A percentile compares a stretch with the other conserved stretches of the same genome.
Conservation (phyloP, 495 filamentous ascomycete species). For the Penicillium cinerascens region DNA sequence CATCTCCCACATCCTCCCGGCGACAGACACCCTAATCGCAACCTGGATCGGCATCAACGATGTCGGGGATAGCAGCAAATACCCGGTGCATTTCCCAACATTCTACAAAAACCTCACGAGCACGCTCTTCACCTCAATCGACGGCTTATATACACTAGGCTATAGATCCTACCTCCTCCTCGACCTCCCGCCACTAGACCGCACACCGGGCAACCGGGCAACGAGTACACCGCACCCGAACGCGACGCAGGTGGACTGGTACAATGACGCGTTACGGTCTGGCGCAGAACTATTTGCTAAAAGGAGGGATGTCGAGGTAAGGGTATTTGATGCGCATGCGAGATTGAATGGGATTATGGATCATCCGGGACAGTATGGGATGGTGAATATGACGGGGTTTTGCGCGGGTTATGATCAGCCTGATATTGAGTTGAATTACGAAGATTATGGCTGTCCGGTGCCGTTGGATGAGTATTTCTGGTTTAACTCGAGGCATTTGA, state of each 20-base stretch:
- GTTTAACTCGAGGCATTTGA: conserved; percentile 51
- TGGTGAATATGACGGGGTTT: conserved; percentile 48
- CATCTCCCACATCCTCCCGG: conserved; percentile 18
- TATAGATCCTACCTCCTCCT: conserved; percentile 48
- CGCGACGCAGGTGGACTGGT: conserved; percentile 43
- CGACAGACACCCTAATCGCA: conserved; percentile 32
- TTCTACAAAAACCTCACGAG: conserved; percentile 37
- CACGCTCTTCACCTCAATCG: conserved; percentile 38
- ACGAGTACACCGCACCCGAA: conserved; percentile 38
- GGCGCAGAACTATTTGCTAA: conserved; percentile 22
- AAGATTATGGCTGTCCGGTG: conserved; percentile 44
- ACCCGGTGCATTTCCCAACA: conserved; percentile 32
- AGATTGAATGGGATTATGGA: conserved; percentile 43
- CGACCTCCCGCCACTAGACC: conserved; percentile 49
- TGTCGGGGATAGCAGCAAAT: conserved; percentile 38
- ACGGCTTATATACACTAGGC: conserved; percentile 38
- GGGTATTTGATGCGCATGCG: conserved; percentile 45
- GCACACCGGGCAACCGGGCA: conserved; percentile 37
- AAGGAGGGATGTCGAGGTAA: conserved; percentile 27
- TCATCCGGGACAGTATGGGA: conserved; percentile 38
- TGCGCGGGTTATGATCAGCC: conserved; percentile 48
- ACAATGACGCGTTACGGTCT: conserved; percentile 31
- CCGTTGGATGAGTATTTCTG: conserved; percentile 50
- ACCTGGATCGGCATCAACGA: conserved; percentile 49
- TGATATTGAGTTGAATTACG: conserved; percentile 42